Conservation (phyloP, 1,139 yeast genomes). For the Candida anutae region DNA sequence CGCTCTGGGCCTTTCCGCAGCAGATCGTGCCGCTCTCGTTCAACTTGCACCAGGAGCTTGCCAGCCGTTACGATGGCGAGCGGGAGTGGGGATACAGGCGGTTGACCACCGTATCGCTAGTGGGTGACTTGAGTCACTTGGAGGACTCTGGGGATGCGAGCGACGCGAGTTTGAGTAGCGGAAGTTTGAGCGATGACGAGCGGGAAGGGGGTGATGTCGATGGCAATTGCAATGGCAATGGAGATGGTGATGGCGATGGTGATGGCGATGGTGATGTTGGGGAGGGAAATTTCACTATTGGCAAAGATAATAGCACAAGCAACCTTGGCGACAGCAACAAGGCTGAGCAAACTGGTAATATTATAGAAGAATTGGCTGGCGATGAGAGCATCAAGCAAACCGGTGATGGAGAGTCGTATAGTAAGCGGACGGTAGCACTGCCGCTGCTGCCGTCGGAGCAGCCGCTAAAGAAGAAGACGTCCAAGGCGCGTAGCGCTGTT, state of each 20-base stretch:
- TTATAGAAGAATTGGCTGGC: not conserved
- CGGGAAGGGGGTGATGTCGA: slow-evolving; percentile 6
- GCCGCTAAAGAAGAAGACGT: slow-evolving; percentile 24
- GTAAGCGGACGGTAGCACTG: not conserved
- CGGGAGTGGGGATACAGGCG: slow-evolving; percentile 90
- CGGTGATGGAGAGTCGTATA: not conserved
- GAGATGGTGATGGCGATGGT: slow-evolving; percentile 9
- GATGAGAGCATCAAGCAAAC: not conserved
- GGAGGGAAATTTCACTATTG: slow-evolving; percentile 14
- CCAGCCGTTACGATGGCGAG: slow-evolving; percentile 72
- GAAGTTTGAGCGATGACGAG: slow-evolving; percentile 14
- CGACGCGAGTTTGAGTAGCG: too few species aligned
- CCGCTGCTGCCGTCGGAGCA: slow-evolving; percentile 12
- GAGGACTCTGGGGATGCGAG: too few species aligned
- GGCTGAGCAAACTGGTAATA: not conserved
- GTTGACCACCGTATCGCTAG: slow-evolving; percentile 78
- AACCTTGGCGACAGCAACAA: not conserved
- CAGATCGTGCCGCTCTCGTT: slow-evolving; percentile 88
- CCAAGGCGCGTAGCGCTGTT: not conserved
- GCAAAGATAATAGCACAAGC: slow-evolving; percentile 2
- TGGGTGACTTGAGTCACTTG: slow-evolving; percentile 59
- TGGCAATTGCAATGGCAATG: too few species aligned
- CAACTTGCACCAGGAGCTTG: slow-evolving; percentile 74
- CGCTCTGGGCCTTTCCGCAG: slow-evolving; percentile 95
- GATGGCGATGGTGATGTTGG: slow-evolving; percentile 7